Evolutionary conservation across 225 moss, liverwort and hornwort genomes (phyloP), one percentile per base, ranked within the genome.

Genomic region (Bryum argenteum): DNA sequence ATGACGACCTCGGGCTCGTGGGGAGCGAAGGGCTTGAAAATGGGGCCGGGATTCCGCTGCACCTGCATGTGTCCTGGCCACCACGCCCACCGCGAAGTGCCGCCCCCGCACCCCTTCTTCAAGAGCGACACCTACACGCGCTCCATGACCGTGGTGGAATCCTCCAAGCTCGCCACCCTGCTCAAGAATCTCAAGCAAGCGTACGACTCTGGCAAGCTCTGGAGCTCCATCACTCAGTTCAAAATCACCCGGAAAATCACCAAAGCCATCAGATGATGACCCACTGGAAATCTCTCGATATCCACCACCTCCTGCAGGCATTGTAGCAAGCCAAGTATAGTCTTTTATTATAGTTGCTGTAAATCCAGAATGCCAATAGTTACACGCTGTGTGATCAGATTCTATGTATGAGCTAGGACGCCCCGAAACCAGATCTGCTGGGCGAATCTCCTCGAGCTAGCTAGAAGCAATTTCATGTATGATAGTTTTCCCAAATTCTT

Each of bases 151-250:
- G 79, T 87, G 19, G 83, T 79, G 23, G 71, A 81, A 20, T 56
- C 78, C 16, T 81, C 83, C 47, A 76, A 70, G 38, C 65, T 84
- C 64, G 63, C 76, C 57, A 64, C 57, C 38, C 74, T 84, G 61
- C 69, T 87, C 16, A 76, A 71, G 48, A 76, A 74, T 42, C 78
- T 84, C 37, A 87, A 79, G 71, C 70, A 63, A 4, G 76, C 81
- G 5, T 81, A 83, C 51, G 87, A 78, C 23, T 78, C 83, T 42
- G 78, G 81, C 73, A 78, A 76, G 74, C 81, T 81, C 9, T 87
- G 87, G 87, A 87, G 81, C 58, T 78, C 81, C 9, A 81, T 87
- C 66, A 65, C 83, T 21, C 87, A 87, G 16, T 87, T 87, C 70
- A 83, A 87, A 66, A 73, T 87, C 63, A 66, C 83, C 1, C 55